Conservation (phyloP, 148 eudicot genomes). For the Silene latifolia region DNA sequence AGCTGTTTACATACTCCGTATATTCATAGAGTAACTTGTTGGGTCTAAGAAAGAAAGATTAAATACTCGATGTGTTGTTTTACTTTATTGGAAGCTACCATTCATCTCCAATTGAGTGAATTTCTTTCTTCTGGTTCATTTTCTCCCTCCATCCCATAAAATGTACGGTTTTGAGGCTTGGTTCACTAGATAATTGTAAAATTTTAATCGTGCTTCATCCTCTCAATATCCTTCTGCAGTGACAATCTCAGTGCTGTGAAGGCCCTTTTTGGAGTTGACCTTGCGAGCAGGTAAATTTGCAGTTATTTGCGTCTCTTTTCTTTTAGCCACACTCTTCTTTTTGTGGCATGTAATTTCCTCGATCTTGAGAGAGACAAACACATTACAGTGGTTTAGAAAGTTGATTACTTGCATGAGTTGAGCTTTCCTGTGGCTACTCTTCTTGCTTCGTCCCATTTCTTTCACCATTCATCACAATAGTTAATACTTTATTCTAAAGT, state of each 20-base stretch:
- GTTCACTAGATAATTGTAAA: background rate
- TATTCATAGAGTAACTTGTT: background rate
- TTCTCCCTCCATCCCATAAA: background rate
- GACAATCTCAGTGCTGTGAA: slow-evolving; percentile 65
- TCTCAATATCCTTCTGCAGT: slow-evolving; percentile 41
- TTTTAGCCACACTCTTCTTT: too few relatives aligned
- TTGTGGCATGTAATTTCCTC: too few relatives aligned
- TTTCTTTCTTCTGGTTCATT: background rate
- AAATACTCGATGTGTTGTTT: background rate
- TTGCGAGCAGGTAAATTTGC: slow-evolving; percentile 81
- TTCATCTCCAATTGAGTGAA: background rate
- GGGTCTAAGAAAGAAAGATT: background rate
- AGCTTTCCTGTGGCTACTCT: too few relatives aligned
- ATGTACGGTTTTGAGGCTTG: background rate
- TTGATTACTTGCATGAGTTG: background rate
- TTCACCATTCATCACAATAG: too few relatives aligned
- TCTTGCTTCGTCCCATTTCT: too few relatives aligned
- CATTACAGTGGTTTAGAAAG: background rate
- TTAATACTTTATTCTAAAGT: too few relatives aligned
- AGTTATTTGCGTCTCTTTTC: too few relatives aligned
- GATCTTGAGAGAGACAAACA: too few relatives aligned
- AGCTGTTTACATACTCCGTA: background rate
- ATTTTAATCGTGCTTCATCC: slow-evolving; percentile 16
- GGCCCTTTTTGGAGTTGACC: slow-evolving; percentile 81
- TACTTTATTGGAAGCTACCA: background rate